A percentile compares a stretch with the other conserved stretches of the same genome.
Evolutionary conservation across 441 rosid genomes (phyloP).

Genomic region (Populus hybrid): DNA sequence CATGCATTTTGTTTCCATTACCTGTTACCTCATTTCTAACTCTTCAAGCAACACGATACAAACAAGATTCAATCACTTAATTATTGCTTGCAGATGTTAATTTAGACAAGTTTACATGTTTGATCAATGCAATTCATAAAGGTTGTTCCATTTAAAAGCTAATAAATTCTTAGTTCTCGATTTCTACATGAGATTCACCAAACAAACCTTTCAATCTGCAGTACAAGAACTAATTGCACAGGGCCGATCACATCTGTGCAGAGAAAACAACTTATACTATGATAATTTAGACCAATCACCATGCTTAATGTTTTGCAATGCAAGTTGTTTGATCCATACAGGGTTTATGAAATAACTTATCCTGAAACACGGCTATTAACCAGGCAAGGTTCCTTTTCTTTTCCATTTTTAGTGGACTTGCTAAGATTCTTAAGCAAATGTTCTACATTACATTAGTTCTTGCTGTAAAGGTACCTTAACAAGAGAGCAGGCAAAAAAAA

Average conservation of each 20-base stretch:
- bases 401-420: background rate
- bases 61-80: background rate
- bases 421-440: no score
- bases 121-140: background rate
- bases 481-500: background rate
- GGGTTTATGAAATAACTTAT: background rate
- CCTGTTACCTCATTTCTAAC: background rate
- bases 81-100: background rate
- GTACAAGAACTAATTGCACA: background rate
- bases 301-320: background rate
- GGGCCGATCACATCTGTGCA: background rate
- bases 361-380: background rate
- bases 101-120: background rate
- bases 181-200: background rate
- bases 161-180: background rate
- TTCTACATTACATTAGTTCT: background rate
- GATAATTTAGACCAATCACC: background rate
- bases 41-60: background rate
- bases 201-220: background rate
- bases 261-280: background rate
- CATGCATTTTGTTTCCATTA: background rate
- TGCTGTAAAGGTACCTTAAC: background rate
- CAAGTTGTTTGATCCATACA: background rate
- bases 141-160: background rate
- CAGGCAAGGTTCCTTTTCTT: background rate